Percentiles rank a stretch among this genome's conserved stretches.
These are phyloP conservation scores for Talaromyces sp. DNA, from an alignment of 2,329 filamentous ascomycete genomes.

Conservation along the genomic window DNA sequence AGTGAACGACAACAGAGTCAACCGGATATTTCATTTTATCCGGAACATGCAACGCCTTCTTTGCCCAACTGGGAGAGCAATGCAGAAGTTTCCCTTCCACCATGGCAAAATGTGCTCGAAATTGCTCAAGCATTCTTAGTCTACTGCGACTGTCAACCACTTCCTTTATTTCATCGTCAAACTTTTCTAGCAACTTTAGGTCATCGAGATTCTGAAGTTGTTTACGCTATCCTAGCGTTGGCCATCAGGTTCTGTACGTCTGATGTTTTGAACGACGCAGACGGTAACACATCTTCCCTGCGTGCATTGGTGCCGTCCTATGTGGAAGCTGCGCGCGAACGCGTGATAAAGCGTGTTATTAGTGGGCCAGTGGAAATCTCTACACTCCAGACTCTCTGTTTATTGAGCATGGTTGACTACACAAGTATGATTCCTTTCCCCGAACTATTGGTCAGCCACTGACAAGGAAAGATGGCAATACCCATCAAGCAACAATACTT, in stretches of 20 bases:
- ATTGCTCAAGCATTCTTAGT: conserved; percentile 42
- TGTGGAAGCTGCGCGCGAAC: conserved; percentile 31
- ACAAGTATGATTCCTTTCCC: conserved; percentile 28
- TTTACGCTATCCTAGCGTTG: conserved; percentile 38
- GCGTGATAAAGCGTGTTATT: conserved; percentile 37
- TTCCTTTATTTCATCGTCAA: conserved; percentile 43
- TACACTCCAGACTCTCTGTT: conserved; percentile 40
- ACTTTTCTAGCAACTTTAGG: conserved; percentile 39
- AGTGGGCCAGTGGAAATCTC: conserved; percentile 40
- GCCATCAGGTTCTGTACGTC: conserved; percentile 39
- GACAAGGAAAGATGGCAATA: conserved; percentile 31
- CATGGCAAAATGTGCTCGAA: conserved; percentile 35
- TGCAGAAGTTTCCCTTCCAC: conserved; percentile 26
- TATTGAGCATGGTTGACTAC: conserved; percentile 39
- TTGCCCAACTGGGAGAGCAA: neutral
- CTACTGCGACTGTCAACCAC: conserved; percentile 49
- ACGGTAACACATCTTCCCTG: conserved; percentile 18
- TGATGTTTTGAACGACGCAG: conserved; percentile 18
- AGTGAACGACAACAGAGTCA: conserved; percentile 1
- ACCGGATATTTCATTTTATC: neutral
- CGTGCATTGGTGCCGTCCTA: conserved; percentile 30
- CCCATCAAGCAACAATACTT: conserved; percentile 30
- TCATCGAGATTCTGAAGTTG: conserved; percentile 33
- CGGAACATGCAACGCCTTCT: conserved; percentile 13
- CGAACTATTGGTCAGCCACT: neutral